Evolutionary conservation across 2,329 filamentous ascomycete genomes (phyloP).

Genomic region (Hypoxylon sp.): DNA sequence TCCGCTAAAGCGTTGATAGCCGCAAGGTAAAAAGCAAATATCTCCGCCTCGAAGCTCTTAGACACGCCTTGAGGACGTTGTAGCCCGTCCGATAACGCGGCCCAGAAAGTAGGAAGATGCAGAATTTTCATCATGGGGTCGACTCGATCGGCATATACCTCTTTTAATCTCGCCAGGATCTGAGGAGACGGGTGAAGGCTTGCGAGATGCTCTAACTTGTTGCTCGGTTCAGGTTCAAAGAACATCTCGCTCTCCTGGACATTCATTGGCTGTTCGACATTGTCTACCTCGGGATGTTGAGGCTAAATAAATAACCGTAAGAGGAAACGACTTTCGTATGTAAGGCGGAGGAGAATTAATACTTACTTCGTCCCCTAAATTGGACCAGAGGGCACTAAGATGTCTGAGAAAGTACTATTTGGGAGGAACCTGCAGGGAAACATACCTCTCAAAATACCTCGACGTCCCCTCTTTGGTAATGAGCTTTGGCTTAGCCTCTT

Average conservation of each 20-base stretch:
- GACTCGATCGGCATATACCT: constrained; percentile 34
- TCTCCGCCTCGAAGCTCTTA: constrained; percentile 69
- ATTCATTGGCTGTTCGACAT: constrained; percentile 27
- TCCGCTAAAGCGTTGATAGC: constrained; percentile 66
- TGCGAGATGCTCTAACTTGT: constrained; percentile 21
- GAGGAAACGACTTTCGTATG: constrained; percentile 6
- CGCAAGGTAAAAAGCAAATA: constrained; percentile 75
- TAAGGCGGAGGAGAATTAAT: constrained; percentile 7
- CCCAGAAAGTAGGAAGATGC: constrained; percentile 52
- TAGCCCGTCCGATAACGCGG: constrained; percentile 40
- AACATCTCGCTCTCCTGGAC: constrained; percentile 40
- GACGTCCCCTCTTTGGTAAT: constrained; percentile 44
- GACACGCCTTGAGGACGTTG: constrained; percentile 32
- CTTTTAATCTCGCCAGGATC: constrained; percentile 27
- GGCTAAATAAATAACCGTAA: constrained; percentile 27
- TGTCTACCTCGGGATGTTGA: constrained; percentile 43
- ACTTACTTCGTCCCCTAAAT: constrained; percentile 52
- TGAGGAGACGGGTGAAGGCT: constrained; percentile 32
- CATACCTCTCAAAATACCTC: constrained; percentile 49
- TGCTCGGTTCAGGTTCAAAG: constrained; percentile 30
- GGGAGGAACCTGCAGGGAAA: constrained; percentile 2
- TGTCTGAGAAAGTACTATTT: constrained; percentile 10
- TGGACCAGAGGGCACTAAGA: constrained; percentile 50
- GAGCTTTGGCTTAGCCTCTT: constrained; percentile 43
- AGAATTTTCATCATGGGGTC: constrained; percentile 44